Evolutionary conservation across 306 rosid genomes (phyloP), one percentile per base, ranked within the genome.

Genomic region (Cicer judaicum): DNA sequence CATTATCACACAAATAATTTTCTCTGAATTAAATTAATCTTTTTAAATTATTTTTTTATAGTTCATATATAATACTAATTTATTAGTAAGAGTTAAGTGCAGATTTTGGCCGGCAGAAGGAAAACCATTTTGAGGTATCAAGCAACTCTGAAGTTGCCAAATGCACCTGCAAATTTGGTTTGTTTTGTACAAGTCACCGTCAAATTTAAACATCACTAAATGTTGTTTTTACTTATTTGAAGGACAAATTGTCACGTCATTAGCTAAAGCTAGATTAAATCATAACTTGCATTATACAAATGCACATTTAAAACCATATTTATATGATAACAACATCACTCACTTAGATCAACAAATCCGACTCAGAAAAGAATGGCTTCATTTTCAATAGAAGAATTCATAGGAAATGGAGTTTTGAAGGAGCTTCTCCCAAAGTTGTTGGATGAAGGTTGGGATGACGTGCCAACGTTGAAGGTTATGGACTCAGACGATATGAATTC

Each of bases 391-490:
- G 91, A 85, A 64, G 97, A 88, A 42, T 89, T 89, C 70, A 83
- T 85, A 49, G 97, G 97, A 64, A 82, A 81, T 62, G 95, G 95
- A 46, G 80, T 86, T 83, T 79, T 88, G 71, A 91, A 91, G 78
- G 88, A 57, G 36, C 68, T 89, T 72, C 87, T 91, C 73, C 92
- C 87, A 0, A 88, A 76, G 75, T 70, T 93, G 81, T 43, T 93
- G 78, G 93, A 89, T 34, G 92, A 93, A 85, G 97, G 97, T 34
- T 93, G 96, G 98, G 93, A 91, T 74, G 98, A 93, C 34, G 97
- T 88, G 6, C 92, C 98, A 12, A 93, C 98, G 13, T 73, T 93
- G 84, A 93, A 93, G 89, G 74, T 89, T 42, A 93, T 93, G 96
- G 84, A 74, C 77, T 68, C 84, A 1, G 92, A 88, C 74, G 96